Conservation (phyloP, 2,329 filamentous ascomycete species). For the Fusarium verticillioides region DNA sequence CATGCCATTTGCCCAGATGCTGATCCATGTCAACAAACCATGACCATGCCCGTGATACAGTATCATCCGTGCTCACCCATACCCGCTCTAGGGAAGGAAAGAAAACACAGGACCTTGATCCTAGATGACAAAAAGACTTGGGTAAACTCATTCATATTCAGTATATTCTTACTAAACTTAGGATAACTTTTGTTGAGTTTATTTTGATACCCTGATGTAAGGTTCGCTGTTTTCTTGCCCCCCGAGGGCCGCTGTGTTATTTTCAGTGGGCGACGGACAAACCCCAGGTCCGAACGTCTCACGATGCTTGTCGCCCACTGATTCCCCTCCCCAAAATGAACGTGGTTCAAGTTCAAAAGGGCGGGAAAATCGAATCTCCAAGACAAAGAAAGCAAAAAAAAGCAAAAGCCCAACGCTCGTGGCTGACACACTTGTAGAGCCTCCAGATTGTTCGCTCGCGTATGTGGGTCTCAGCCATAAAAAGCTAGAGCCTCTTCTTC, state of each 20-base stretch:
- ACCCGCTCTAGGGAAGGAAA: neutral
- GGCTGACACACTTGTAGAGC: slow-evolving; percentile 30
- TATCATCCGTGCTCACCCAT: slow-evolving; percentile 14
- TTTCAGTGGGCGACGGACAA: neutral
- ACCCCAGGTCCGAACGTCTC: slow-evolving; percentile 34
- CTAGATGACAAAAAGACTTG: too few relatives aligned
- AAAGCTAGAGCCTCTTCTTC: neutral
- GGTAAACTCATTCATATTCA: too few relatives aligned
- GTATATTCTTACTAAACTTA: too few relatives aligned
- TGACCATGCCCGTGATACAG: slow-evolving; percentile 15
- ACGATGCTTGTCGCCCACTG: slow-evolving; percentile 19
- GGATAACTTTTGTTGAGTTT: too few relatives aligned
- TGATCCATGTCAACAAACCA: neutral
- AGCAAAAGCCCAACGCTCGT: slow-evolving; percentile 28
- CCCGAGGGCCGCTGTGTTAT: too few relatives aligned
- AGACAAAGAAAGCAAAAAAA: slow-evolving; percentile 14
- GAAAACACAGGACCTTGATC: too few relatives aligned
- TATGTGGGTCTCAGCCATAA: slow-evolving; percentile 6
- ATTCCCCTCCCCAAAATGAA: neutral
- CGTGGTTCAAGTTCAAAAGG: neutral
- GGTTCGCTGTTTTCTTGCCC: too few relatives aligned
- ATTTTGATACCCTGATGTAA: too few relatives aligned
- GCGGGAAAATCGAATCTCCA: neutral
- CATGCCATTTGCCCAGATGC: neutral
- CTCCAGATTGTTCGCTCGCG: slow-evolving; percentile 22